phyloP scores from a whole-genome alignment of 2,329 filamentous ascomycete species.

The Cryphonectria radicalis region DNA sequence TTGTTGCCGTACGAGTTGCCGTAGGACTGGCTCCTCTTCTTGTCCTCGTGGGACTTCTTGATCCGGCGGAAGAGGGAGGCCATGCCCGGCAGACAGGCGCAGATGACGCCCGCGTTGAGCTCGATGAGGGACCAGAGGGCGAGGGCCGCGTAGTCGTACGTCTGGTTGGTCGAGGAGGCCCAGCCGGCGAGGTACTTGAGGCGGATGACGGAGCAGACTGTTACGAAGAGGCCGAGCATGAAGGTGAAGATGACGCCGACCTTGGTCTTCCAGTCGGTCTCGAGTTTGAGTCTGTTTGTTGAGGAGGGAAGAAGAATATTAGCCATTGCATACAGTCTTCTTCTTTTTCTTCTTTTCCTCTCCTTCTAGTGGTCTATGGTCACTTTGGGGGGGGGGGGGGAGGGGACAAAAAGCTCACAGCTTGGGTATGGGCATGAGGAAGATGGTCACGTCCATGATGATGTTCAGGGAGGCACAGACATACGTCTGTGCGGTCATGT shows the following conservation, averaged over 20 bases:
- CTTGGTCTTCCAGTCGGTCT: conserved; percentile 35
- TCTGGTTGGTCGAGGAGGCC: conserved; percentile 42
- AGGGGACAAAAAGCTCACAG: conserved; percentile 29
- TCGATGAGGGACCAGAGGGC: conserved; percentile 51
- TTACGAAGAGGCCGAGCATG: conserved; percentile 43
- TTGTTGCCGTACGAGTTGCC: conserved; percentile 16
- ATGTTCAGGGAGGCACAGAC: conserved; percentile 40
- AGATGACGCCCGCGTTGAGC: conserved; percentile 46
- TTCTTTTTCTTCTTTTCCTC: too few species aligned
- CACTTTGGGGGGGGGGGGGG: background rate
- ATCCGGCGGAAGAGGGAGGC: conserved; percentile 37
- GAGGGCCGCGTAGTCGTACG: conserved; percentile 47
- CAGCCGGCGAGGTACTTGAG: conserved; percentile 42
- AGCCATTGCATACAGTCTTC: background rate
- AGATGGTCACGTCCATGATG: conserved; percentile 41
- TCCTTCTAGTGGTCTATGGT: background rate
- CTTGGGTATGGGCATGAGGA: conserved; percentile 41
- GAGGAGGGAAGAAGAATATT: background rate
- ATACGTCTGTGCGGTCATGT: conserved; percentile 40
- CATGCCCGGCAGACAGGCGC: conserved; percentile 47
- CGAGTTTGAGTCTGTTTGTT: conserved; percentile 33
- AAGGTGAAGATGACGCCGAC: conserved; percentile 43
- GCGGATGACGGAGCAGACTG: conserved; percentile 42
- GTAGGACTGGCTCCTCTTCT: conserved; percentile 29
- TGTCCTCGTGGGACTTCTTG: conserved; percentile 30